A percentile compares a stretch with the other conserved stretches of the same genome.
These are phyloP conservation scores for Fusarium abutilonis DNA, from an alignment of 2,329 filamentous ascomycete species.

Conservation along the genomic window DNA sequence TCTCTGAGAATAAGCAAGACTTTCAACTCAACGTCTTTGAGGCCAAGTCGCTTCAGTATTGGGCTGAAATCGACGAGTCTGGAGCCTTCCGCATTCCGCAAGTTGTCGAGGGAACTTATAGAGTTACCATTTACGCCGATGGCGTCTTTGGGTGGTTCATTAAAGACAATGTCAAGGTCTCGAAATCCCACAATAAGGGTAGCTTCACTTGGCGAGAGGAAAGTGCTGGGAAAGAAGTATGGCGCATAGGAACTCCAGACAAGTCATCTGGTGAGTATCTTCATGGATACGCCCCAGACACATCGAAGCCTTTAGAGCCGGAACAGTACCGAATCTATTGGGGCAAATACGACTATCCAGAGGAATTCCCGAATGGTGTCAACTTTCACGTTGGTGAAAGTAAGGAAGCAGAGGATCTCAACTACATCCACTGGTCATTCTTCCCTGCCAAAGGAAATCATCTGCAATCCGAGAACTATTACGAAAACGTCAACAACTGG, in stretches of 20 bases:
- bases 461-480: slow-evolving; percentile 53
- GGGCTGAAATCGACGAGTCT: slow-evolving; percentile 59
- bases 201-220: slow-evolving; percentile 30
- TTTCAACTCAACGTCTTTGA: slow-evolving; percentile 57
- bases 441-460: slow-evolving; percentile 65
- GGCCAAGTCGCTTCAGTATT: slow-evolving; percentile 66
- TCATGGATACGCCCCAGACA: slow-evolving; percentile 62
- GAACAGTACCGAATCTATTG: slow-evolving; percentile 68
- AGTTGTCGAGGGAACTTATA: slow-evolving; percentile 27
- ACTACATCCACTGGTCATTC: slow-evolving; percentile 72
- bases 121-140: slow-evolving; percentile 36
- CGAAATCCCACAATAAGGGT: not conserved
- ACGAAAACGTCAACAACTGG: slow-evolving; percentile 65
- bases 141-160: slow-evolving; percentile 34
- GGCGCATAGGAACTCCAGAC: slow-evolving; percentile 50
- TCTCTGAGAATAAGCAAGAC: slow-evolving; percentile 49
- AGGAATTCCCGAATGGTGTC: slow-evolving; percentile 67
- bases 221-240: slow-evolving; percentile 24
- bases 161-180: slow-evolving; percentile 54
- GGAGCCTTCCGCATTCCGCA: slow-evolving; percentile 49
- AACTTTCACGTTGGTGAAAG: slow-evolving; percentile 64
- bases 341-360: slow-evolving; percentile 65
- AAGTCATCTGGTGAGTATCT: slow-evolving; percentile 67
- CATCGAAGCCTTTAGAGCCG: slow-evolving; percentile 59
- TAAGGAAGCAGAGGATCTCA: slow-evolving; percentile 60